Conservation (phyloP, 768 basidiomycete genomes). For the Russula vinacea region DNA sequence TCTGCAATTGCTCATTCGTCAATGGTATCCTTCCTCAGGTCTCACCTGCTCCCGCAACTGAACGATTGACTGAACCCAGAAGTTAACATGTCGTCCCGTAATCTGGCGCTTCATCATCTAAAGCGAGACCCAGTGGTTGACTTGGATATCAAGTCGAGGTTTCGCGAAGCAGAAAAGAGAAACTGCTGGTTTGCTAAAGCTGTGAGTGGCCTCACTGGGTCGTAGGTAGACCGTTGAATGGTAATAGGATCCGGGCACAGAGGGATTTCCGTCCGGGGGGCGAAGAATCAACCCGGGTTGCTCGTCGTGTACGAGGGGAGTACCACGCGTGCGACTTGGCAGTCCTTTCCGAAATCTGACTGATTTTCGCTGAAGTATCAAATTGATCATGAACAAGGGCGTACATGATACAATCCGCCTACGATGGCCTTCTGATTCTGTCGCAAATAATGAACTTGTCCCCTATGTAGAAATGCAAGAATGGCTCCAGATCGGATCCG, state of each 20-base stretch:
- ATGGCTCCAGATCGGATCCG: slow-evolving; percentile 32
- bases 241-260: slow-evolving; percentile 64
- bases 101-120: too few relatives aligned
- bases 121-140: slow-evolving; percentile 55
- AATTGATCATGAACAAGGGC: slow-evolving; percentile 65
- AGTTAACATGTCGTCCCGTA: too few relatives aligned
- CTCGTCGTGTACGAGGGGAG: slow-evolving; percentile 68
- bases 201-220: slow-evolving; percentile 45
- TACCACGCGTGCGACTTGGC: slow-evolving; percentile 53
- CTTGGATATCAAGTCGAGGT: slow-evolving; percentile 68
- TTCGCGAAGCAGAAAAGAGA: slow-evolving; percentile 65
- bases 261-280: slow-evolving; percentile 57
- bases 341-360: neutral
- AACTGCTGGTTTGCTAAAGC: slow-evolving; percentile 62
- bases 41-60: too few relatives aligned
- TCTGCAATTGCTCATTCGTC: too few relatives aligned
- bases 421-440: slow-evolving; percentile 76
- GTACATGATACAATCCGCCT: slow-evolving; percentile 73
- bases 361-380: slow-evolving; percentile 50
- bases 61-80: too few relatives aligned
- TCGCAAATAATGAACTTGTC: slow-evolving; percentile 52
- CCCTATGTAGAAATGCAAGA: slow-evolving; percentile 46
- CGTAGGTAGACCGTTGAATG: neutral
- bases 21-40: too few relatives aligned
- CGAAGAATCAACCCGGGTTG: slow-evolving; percentile 50